A percentile compares a stretch with the other conserved stretches of the same genome.
These are phyloP conservation scores for Penstemon barbatus DNA, from an alignment of 257 asterid genomes.

Conservation along the genomic window DNA sequence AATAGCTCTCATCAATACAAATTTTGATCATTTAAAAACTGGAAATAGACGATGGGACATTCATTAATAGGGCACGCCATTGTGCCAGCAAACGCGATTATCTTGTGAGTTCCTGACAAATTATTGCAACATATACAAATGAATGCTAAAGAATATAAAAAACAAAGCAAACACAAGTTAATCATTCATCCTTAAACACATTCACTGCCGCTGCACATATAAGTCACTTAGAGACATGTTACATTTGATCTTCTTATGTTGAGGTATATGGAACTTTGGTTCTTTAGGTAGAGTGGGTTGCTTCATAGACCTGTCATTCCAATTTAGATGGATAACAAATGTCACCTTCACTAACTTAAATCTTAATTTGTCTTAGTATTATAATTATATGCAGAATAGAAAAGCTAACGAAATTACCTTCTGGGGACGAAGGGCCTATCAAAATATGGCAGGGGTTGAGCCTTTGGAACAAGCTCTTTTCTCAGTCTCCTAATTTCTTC, in stretches of 20 bases:
- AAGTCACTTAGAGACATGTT: slow-evolving; percentile 43
- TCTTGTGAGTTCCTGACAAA: slow-evolving; percentile 19
- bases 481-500: slow-evolving; percentile 83
- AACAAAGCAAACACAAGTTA: neutral
- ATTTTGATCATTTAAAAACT: neutral
- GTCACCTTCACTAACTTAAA: too few relatives aligned
- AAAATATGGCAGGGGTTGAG: slow-evolving; percentile 96
- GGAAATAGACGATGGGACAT: neutral
- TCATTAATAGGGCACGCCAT: slow-evolving; percentile 34
- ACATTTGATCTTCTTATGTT: slow-evolving; percentile 70
- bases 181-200: too few relatives aligned
- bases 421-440: slow-evolving; percentile 87
- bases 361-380: too few relatives aligned
- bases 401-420: slow-evolving; percentile 40
- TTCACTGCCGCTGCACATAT: slow-evolving; percentile 14
- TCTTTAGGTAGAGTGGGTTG: slow-evolving; percentile 73
- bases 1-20: too few relatives aligned
- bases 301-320: slow-evolving; percentile 45
- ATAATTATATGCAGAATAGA: too few relatives aligned
- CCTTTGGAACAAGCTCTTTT: slow-evolving; percentile 91
- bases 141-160: slow-evolving; percentile 18
- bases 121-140: slow-evolving; percentile 43
- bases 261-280: slow-evolving; percentile 65
- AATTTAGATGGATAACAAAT: neutral
- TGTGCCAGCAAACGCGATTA: slow-evolving; percentile 36